These are phyloP conservation scores for Helicostylum pulchrum DNA, from an alignment of 192 early-diverging fungal genomes.

Conservation along the genomic window DNA sequence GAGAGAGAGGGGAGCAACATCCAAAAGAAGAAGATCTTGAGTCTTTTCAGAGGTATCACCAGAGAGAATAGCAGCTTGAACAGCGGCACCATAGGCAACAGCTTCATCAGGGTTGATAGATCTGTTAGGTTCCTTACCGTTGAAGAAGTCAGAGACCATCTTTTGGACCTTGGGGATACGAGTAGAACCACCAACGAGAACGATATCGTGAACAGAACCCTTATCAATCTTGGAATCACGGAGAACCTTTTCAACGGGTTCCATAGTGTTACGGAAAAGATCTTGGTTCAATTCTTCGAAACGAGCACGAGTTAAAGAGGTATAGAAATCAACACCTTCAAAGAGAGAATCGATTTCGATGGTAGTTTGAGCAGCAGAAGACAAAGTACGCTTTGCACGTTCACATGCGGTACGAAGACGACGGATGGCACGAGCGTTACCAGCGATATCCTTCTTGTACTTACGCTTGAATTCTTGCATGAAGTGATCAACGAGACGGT, in stretches of 20 bases:
- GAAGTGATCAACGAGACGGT: slow-evolving; percentile 94
- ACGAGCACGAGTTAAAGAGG: slow-evolving; percentile 94
- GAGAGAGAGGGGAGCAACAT: slow-evolving; percentile 92
- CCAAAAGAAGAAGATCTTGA: slow-evolving; percentile 88
- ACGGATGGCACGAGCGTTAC: slow-evolving; percentile 88
- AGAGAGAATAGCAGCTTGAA: slow-evolving; percentile 92
- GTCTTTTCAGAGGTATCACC: slow-evolving; percentile 94
- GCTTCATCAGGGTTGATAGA: slow-evolving; percentile 98
- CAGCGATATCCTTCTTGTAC: slow-evolving; percentile 87
- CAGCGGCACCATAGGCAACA: slow-evolving; percentile 95
- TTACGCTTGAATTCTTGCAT: slow-evolving; percentile 95
- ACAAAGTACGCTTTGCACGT: slow-evolving; percentile 94
- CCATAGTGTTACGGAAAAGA: slow-evolving; percentile 91
- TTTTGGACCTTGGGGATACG: slow-evolving; percentile 99
- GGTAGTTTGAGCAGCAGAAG: slow-evolving; percentile 88
- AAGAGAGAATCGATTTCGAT: slow-evolving; percentile 96
- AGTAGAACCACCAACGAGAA: slow-evolving; percentile 95
- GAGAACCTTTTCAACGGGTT: slow-evolving; percentile 94
- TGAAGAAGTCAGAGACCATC: slow-evolving; percentile 93
- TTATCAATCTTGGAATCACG: slow-evolving; percentile 94
- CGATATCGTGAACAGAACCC: slow-evolving; percentile 84
- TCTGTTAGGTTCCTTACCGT: slow-evolving; percentile 96
- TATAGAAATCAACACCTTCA: slow-evolving; percentile 97
- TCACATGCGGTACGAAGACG: slow-evolving; percentile 95
- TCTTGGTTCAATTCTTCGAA: slow-evolving; percentile 98